Evolutionary conservation across 129 eudicot genomes (phyloP), one percentile per base, ranked within the genome.

Genomic region (Pseudognaphalium luteoalbum): DNA sequence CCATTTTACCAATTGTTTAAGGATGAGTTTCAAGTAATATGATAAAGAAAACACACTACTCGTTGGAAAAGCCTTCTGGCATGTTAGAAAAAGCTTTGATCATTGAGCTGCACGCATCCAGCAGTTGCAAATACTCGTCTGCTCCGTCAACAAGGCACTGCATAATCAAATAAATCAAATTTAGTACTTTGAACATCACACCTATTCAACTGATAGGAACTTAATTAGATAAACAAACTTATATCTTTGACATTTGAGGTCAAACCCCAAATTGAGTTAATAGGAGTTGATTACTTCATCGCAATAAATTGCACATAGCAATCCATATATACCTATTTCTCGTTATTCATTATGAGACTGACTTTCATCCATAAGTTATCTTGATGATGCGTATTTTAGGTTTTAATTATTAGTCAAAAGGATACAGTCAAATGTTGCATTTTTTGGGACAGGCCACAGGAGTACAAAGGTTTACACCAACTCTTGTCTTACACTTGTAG

Each of bases 61-160:
- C 76, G 61, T 72, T 81, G 19, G 90, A 76, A 76, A 62, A 88
- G 28, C 78, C 88, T 77, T 82, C 74, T 0, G 93, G 89, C 90
- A 89, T 89, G 85, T 91, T 89, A 76, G 85, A 74, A 69, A 87
- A 81, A n/a, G 96, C 93, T 67, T 87, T 88, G 87, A 88, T 93
- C 63, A 84, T 87, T 73, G 78, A 85, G 83, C 98, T 87, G 66
- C 89, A 87, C 9, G 81, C 97, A 83, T 82, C 96, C 81, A 95
- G 68, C 86, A 95, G 85, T 82, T 89, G 99, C 89, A 95, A 77
- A 82, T 91, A 91, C 86, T 95, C 98, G 22, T 93, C 98, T 60
- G 97, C 97, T 85, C 98, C 98, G 58, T 90, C 98, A 44, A 91
- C 83, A 68, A 93, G 97, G 50, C 91, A 83, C 98, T 91, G 80